These are phyloP conservation scores for Nakazawaea wyomingensis DNA, from an alignment of 805 yeast genomes.

Conservation along the genomic window DNA sequence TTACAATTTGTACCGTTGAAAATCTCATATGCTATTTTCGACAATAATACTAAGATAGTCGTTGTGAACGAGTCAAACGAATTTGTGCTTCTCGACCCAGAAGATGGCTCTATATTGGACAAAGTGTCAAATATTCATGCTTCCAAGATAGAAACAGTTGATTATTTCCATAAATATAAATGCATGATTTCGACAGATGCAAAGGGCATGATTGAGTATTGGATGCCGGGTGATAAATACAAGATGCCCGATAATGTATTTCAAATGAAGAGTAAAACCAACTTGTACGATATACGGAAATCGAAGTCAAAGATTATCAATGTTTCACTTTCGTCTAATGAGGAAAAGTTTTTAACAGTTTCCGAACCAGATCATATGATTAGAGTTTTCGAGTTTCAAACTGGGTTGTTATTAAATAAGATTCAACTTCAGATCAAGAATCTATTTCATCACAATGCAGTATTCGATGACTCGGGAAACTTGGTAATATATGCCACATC, in stretches of 20 bases:
- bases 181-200: conserved; percentile 25
- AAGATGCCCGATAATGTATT: conserved; percentile 20
- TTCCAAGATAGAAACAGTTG: conserved; percentile 18
- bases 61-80: conserved; percentile 13
- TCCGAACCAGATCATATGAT: conserved; percentile 28
- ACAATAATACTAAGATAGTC: conserved; percentile 12
- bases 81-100: conserved; percentile 20
- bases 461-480: conserved; percentile 26
- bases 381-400: conserved; percentile 25
- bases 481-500: conserved; percentile 23
- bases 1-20: conserved; percentile 22
- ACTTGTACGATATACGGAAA: conserved; percentile 31
- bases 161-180: conserved; percentile 19
- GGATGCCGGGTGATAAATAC: conserved; percentile 20
- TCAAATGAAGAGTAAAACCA: conserved; percentile 34
- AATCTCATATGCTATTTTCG: conserved; percentile 17
- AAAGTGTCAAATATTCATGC: conserved; percentile 19
- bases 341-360: conserved; percentile 24
- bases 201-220: conserved; percentile 31
- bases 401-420: conserved; percentile 28
- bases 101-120: conserved; percentile 13
- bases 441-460: conserved; percentile 11
- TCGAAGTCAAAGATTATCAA: conserved; percentile 22
- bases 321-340: conserved; percentile 22
- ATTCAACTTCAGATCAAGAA: conserved; percentile 16